These are phyloP conservation scores for Fusarium pseudonygamai DNA, from an alignment of 2,329 filamentous ascomycete species.

Conservation along the genomic window DNA sequence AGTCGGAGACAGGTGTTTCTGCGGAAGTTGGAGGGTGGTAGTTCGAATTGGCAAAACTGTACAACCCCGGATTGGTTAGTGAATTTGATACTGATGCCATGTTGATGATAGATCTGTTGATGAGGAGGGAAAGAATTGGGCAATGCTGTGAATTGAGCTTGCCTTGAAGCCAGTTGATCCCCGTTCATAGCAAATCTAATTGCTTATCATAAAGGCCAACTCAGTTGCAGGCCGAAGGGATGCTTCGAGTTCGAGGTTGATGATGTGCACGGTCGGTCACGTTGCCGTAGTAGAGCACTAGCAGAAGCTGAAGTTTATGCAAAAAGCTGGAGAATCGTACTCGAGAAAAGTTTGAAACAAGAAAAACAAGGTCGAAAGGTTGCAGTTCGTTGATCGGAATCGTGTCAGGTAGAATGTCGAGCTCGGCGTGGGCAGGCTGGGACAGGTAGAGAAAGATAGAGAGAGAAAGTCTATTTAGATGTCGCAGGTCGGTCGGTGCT, in stretches of 20 bases:
- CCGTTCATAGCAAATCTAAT: slow-evolving; percentile 68
- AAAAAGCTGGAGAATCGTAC: slow-evolving; percentile 11
- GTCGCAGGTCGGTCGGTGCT: slow-evolving; percentile 36
- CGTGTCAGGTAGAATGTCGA: slow-evolving; percentile 16
- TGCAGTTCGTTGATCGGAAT: slow-evolving; percentile 10
- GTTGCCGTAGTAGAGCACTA: slow-evolving; percentile 23
- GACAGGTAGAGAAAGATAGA: slow-evolving; percentile 11
- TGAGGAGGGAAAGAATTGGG: neutral
- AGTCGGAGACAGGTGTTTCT: slow-evolving; percentile 64
- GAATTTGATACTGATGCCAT: slow-evolving; percentile 27
- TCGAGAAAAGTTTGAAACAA: neutral
- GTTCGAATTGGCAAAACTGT: slow-evolving; percentile 71
- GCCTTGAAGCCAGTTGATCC: slow-evolving; percentile 66
- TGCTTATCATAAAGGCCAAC: slow-evolving; percentile 40
- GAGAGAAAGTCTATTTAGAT: slow-evolving; percentile 37
- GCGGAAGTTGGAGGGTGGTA: slow-evolving; percentile 68
- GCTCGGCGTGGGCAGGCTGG: slow-evolving; percentile 31
- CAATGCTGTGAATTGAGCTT: slow-evolving; percentile 43
- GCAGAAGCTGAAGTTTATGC: slow-evolving; percentile 31
- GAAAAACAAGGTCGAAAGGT: neutral
- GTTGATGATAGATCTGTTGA: slow-evolving; percentile 18
- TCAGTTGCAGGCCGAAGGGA: slow-evolving; percentile 20
- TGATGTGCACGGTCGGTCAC: slow-evolving; percentile 33
- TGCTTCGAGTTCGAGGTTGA: slow-evolving; percentile 31
- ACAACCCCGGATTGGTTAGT: slow-evolving; percentile 48